Evolutionary conservation across 257 asterid genomes (phyloP).

Genomic region (Jasminum sambac): DNA sequence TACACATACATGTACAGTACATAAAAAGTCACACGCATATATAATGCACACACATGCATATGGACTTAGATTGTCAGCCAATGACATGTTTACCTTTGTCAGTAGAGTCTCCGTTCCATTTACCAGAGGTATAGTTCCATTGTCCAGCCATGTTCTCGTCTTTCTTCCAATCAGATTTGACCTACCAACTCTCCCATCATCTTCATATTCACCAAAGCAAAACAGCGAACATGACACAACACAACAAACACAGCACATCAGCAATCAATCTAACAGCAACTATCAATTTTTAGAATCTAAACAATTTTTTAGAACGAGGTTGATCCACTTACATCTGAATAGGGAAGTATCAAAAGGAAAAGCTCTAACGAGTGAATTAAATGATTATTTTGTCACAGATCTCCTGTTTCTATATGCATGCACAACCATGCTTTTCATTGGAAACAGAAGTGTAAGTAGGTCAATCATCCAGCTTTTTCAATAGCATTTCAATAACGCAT

Average conservation of each 20-base stretch:
- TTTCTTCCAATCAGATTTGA: slow-evolving; percentile 96
- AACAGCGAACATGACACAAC: slow-evolving; percentile 22
- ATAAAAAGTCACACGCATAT: background rate
- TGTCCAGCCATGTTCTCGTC: slow-evolving; percentile 95
- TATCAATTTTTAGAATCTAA: background rate
- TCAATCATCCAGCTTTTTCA: background rate
- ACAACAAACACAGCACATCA: too few species aligned
- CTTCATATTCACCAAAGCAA: slow-evolving; percentile 33
- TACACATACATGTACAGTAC: background rate
- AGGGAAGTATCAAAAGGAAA: slow-evolving; percentile 6
- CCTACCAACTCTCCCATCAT: slow-evolving; percentile 96
- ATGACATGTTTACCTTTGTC: slow-evolving; percentile 58
- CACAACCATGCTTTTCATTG: background rate
- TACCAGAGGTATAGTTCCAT: slow-evolving; percentile 96
- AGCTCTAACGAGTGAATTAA: slow-evolving; percentile 5
- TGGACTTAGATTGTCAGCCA: background rate
- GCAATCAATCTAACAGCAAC: background rate
- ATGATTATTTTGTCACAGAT: background rate
- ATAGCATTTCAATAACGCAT: too few species aligned
- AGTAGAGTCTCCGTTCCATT: slow-evolving; percentile 78
- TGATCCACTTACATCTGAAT: background rate
- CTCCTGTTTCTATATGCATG: too few species aligned
- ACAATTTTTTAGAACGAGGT: background rate
- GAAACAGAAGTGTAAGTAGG: background rate
- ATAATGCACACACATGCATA: slow-evolving; percentile 1